Base-by-base conservation (phyloP, 331 rosid genomes). In the Malus hybrid region DNA sequence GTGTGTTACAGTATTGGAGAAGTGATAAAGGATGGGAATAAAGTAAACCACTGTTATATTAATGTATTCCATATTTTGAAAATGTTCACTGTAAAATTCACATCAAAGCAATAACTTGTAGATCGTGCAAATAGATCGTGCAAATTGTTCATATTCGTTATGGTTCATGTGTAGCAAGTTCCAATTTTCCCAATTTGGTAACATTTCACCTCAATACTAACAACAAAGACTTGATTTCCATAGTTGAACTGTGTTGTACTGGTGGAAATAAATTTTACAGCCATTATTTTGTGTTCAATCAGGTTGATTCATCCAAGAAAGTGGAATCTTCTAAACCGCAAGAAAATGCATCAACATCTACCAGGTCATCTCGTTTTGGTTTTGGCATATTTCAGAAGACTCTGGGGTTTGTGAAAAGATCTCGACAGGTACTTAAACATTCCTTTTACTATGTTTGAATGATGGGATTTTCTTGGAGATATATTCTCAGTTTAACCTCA, bases 361-460 rank as follows among this genome's bases (percentile, higher is more conserved):
- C 65, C 20, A 63, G 83, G 55, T 70, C 83, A 48, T 78, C 81
- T 59, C 86, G 81, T 48, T 75, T 83, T 67, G 79, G 86, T 71
- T 72, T 83, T 64, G 79, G 86, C 69, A 65, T 83, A 62, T 62
- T 79, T 70, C 83, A 83, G 44, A 83, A 83, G 76, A 79, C 83
- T 16, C 32, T 79, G 32, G 86, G 86, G 54, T 68, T 83, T 36
- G 79, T 83, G 59, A 61, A 71, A 27, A 75, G 68, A 76, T 72
- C 80, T 5, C 75, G 65, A 11, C 83, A 83, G 82, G 86, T 83
- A 83, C 16, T 22, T 36, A 65, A 29, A 4, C 29, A 7, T 29
- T 28, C 7, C 15, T 20, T 11, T 60, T 15, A 55, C 44, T 4
- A 16, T 2, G 5, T 55, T 59, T 55, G 27, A 36, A 48, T 68